A percentile compares a stretch with the other conserved stretches of the same genome.
These are phyloP conservation scores for Zanthoxylum bungeanum DNA, from an alignment of 345 rosid species.

Conservation along the genomic window DNA sequence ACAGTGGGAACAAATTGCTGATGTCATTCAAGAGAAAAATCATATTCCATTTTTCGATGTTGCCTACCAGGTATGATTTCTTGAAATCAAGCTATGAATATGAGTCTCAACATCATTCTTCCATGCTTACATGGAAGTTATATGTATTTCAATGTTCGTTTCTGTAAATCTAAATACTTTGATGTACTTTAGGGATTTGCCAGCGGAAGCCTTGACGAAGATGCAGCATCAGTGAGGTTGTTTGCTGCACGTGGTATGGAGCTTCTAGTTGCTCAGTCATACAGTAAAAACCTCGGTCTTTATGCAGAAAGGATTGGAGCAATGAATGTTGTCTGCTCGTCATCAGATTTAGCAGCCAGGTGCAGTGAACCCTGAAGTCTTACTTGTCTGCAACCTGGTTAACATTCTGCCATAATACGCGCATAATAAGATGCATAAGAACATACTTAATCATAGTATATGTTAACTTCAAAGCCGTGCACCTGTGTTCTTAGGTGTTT, in stretches of 20 bases:
- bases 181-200: conserved; percentile 75
- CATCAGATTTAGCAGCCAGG: conserved; percentile 87
- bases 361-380: conserved; percentile 13
- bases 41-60: conserved; percentile 94
- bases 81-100: not conserved
- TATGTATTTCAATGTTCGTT: not conserved
- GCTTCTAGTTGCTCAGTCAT: conserved; percentile 90
- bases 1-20: conserved; percentile 90
- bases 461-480: too few species aligned
- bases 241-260: conserved; percentile 86
- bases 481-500: not conserved
- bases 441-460: not conserved
- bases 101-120: not conserved
- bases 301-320: conserved; percentile 96
- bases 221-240: conserved; percentile 87
- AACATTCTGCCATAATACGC: not conserved
- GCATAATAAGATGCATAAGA: not conserved
- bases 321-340: conserved; percentile 79
- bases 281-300: conserved; percentile 91
- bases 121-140: not conserved
- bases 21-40: conserved; percentile 88
- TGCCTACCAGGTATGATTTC: conserved; percentile 80
- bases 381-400: not conserved
- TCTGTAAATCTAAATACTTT: conserved; percentile 8
- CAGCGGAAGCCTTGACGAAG: conserved; percentile 94